Conservation (phyloP, 441 rosid genomes). For the Hura crepitans region DNA sequence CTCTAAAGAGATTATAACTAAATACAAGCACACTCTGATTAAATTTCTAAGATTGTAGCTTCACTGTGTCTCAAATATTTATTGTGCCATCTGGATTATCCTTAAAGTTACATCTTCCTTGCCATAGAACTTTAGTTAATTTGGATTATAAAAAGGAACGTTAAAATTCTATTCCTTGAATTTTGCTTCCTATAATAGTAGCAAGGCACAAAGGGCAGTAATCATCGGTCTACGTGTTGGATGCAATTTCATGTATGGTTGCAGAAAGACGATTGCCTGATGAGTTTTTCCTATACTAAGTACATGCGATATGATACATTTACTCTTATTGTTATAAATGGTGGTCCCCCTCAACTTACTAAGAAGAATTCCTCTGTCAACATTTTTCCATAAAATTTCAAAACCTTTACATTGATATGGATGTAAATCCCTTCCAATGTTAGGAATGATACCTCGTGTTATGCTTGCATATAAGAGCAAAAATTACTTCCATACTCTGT, state of each 20-base stretch:
- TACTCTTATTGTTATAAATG: slow-evolving; percentile 32
- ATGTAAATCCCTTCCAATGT: too few species aligned
- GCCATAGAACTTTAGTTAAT: slow-evolving; percentile 39
- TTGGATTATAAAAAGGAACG: slow-evolving; percentile 52
- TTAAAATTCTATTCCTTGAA: slow-evolving; percentile 53
- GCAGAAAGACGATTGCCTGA: slow-evolving; percentile 56
- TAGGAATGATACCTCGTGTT: too few species aligned
- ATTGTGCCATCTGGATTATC: slow-evolving; percentile 3
- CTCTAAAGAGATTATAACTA: slow-evolving; percentile 53
- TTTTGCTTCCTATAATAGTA: slow-evolving; percentile 56
- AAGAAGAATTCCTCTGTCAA: slow-evolving; percentile 52
- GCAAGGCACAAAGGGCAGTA: slow-evolving; percentile 56
- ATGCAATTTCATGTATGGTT: slow-evolving; percentile 43
- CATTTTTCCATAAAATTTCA: slow-evolving; percentile 68
- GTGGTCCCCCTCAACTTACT: slow-evolving; percentile 36
- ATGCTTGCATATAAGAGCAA: too few species aligned
- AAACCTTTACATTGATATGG: slow-evolving; percentile 74
- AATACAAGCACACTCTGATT: slow-evolving; percentile 51
- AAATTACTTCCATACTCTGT: too few species aligned
- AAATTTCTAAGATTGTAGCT: slow-evolving; percentile 52
- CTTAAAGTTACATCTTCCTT: slow-evolving; percentile 37
- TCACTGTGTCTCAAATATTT: slow-evolving; percentile 30
- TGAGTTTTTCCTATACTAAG: slow-evolving; percentile 89
- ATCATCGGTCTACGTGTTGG: slow-evolving; percentile 64
- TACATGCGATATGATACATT: slow-evolving; percentile 82